These are phyloP conservation scores for Bromus sterilis DNA, from an alignment of 176 grass and related monocot genomes.

Conservation along the genomic window DNA sequence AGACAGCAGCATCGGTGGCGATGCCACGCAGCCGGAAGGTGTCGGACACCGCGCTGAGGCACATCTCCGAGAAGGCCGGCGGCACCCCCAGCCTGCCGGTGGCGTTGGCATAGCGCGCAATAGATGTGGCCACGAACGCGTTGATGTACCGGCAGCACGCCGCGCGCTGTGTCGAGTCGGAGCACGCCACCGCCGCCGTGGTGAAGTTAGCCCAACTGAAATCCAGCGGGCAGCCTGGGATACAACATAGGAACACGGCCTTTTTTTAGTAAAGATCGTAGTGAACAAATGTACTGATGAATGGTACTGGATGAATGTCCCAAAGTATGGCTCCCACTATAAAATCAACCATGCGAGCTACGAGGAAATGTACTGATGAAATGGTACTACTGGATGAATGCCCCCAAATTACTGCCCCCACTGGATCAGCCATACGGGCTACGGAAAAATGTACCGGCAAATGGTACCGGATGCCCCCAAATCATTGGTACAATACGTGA, in stretches of 20 bases:
- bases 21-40: conserved; percentile 68
- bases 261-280: conserved; percentile 4
- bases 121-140: conserved; percentile 82
- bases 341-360: too few species aligned
- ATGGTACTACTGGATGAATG: neutral
- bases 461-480: neutral
- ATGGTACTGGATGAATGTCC: too few species aligned
- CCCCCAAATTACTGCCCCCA: neutral
- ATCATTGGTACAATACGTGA: neutral
- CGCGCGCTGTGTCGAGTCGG: conserved; percentile 51
- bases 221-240: conserved; percentile 71
- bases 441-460: neutral
- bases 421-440: neutral
- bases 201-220: conserved; percentile 97
- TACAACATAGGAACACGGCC: neutral
- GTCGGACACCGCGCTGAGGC: conserved; percentile 55
- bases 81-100: conserved; percentile 87
- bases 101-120: conserved; percentile 74
- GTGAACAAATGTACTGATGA: too few species aligned
- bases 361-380: neutral
- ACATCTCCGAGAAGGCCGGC: conserved; percentile 66
- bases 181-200: conserved; percentile 46
- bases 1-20: conserved; percentile 36
- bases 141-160: conserved; percentile 93
- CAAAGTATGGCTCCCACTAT: too few species aligned